Conservation (phyloP, 257 asterid genomes). For the Linaria vulgaris region DNA sequence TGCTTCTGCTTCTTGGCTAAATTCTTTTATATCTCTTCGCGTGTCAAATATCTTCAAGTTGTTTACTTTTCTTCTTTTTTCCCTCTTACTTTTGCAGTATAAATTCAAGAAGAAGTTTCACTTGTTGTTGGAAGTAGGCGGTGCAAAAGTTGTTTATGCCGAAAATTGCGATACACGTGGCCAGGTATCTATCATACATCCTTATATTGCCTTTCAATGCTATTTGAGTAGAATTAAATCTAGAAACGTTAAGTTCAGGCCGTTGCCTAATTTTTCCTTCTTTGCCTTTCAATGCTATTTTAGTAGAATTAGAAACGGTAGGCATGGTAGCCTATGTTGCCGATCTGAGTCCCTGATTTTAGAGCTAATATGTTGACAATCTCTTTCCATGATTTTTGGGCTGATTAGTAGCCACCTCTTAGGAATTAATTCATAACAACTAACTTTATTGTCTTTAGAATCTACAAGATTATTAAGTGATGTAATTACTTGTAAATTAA, state of each 20-base stretch:
- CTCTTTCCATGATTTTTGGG: too few species aligned
- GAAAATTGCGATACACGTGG: conserved; percentile 47
- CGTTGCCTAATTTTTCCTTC: not conserved
- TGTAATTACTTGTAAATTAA: too few species aligned
- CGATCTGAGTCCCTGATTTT: too few species aligned
- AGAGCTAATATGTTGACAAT: too few species aligned
- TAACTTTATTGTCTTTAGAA: too few species aligned
- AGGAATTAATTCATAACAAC: too few species aligned
- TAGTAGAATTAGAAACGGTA: not conserved
- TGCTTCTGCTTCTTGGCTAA: conserved; percentile 9
- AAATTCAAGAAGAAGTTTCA: conserved; percentile 70
- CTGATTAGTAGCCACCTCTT: too few species aligned
- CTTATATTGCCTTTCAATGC: conserved; percentile 20
- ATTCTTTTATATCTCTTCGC: conserved; percentile 13
- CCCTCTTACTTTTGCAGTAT: conserved; percentile 50
- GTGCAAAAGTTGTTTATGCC: conserved; percentile 57
- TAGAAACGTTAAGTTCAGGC: conserved; percentile 1
- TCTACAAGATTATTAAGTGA: too few species aligned
- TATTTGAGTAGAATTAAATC: conserved; percentile 9
- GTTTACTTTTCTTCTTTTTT: not conserved
- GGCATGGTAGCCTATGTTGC: too few species aligned
- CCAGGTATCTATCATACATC: conserved; percentile 41
- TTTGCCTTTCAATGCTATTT: too few species aligned
- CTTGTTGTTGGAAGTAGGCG: conserved; percentile 70
- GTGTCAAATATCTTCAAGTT: conserved; percentile 14